A percentile compares a stretch with the other conserved stretches of the same genome.
Conservation (phyloP, 176 grass and related monocot species). For the Zoysia pacifica region DNA sequence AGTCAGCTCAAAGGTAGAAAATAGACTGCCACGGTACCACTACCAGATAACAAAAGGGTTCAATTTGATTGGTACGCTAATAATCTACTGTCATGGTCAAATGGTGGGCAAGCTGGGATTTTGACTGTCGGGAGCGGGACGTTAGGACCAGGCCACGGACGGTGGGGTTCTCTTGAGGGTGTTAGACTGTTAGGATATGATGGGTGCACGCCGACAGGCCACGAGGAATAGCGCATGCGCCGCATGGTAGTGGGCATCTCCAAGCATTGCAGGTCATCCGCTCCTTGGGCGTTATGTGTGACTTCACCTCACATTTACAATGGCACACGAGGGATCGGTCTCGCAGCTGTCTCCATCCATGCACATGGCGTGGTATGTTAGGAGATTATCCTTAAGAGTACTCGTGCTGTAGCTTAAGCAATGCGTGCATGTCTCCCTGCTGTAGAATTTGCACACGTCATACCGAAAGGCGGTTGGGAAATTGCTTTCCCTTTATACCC, state of each 20-base stretch:
- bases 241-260: constrained; percentile 16
- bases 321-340: constrained; percentile 1
- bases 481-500: constrained; percentile 33
- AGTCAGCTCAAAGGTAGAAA: constrained; percentile 24
- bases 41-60: background rate
- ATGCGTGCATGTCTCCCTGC: constrained; percentile 27
- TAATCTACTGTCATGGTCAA: constrained; percentile 32
- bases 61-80: background rate
- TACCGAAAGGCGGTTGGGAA: background rate
- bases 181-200: constrained; percentile 21
- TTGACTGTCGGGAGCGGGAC: constrained; percentile 59
- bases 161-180: constrained; percentile 14
- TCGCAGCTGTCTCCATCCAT: constrained; percentile 50
- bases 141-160: constrained; percentile 34
- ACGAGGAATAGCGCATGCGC: constrained; percentile 19
- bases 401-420: constrained; percentile 23
- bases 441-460: constrained; percentile 19
- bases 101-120: constrained; percentile 27
- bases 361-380: constrained; percentile 49
- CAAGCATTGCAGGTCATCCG: constrained; percentile 48
- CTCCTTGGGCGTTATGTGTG: constrained; percentile 53
- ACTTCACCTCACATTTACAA: constrained; percentile 27
- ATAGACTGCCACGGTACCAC: constrained; percentile 12
- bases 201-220: constrained; percentile 32
- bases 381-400: constrained; percentile 35